Evolutionary conservation across 768 basidiomycete genomes (phyloP).

Genomic region (Exidia glandulosa): DNA sequence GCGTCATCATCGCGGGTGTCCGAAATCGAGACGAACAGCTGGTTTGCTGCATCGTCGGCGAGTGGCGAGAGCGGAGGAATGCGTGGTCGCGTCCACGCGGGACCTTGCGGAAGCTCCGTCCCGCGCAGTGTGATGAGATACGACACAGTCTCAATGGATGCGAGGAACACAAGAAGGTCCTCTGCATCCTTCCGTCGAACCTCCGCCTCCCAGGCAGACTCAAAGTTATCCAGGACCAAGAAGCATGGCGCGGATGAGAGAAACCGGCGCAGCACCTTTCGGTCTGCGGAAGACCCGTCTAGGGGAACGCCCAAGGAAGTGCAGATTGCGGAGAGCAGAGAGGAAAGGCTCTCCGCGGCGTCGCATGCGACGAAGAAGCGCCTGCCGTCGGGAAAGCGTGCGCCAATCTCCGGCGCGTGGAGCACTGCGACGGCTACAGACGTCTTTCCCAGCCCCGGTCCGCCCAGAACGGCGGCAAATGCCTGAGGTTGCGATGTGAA

Average conservation of each 20-base stretch:
- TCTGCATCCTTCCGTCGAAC: not conserved
- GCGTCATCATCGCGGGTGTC: not conserved
- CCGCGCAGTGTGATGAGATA: not conserved
- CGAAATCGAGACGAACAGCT: not conserved
- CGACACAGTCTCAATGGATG: not conserved
- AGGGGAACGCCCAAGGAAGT: too few relatives aligned
- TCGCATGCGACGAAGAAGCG: constrained; percentile 26
- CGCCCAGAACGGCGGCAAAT: constrained; percentile 13
- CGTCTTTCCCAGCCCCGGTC: constrained; percentile 32
- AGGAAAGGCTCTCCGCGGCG: not conserved
- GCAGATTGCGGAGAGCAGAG: too few relatives aligned
- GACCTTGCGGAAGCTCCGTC: not conserved
- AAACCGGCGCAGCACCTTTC: not conserved
- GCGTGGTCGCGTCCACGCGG: not conserved
- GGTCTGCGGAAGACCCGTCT: too few relatives aligned
- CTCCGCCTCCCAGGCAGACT: not conserved
- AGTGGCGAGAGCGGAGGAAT: not conserved
- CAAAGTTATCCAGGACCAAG: not conserved
- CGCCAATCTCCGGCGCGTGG: constrained; percentile 12
- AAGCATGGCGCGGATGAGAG: constrained; percentile 9
- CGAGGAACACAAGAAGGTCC: not conserved
- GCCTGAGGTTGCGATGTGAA: too few relatives aligned
- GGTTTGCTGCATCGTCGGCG: not conserved
- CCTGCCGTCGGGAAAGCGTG: constrained; percentile 13
- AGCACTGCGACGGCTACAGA: constrained; percentile 24